Conservation (phyloP, 2,329 filamentous ascomycete genomes). For the Fusarium irregulare region DNA sequence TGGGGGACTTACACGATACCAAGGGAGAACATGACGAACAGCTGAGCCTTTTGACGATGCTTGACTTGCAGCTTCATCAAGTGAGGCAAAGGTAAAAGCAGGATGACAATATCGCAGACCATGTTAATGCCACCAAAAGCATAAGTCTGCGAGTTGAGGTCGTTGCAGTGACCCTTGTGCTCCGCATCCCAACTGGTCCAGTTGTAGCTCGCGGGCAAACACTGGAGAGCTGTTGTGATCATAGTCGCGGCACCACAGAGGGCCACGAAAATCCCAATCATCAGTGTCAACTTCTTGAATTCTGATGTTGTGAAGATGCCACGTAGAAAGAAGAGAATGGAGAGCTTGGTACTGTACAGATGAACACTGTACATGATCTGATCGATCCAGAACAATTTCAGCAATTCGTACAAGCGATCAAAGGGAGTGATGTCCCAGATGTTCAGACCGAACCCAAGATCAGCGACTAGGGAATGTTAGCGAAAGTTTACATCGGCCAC, state of each 20-base stretch:
- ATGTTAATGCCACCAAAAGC: constrained; percentile 38
- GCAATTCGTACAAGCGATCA: constrained; percentile 27
- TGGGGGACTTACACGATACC: constrained; percentile 19
- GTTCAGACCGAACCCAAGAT: constrained; percentile 35
- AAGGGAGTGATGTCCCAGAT: constrained; percentile 34
- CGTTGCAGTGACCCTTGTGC: constrained; percentile 28
- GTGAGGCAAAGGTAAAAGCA: constrained; percentile 28
- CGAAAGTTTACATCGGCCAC: too few species aligned
- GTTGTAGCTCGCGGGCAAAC: constrained; percentile 32
- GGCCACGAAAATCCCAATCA: constrained; percentile 19
- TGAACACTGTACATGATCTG: constrained; percentile 40
- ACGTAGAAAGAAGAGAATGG: constrained; percentile 31
- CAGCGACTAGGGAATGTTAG: constrained; percentile 15
- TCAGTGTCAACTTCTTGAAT: constrained; percentile 21
- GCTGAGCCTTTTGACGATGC: constrained; percentile 32
- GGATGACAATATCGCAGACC: constrained; percentile 27
- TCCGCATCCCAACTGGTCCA: constrained; percentile 36
- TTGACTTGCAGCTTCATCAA: constrained; percentile 32
- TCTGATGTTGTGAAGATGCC: constrained; percentile 22
- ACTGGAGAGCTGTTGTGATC: constrained; percentile 31
- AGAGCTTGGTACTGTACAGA: constrained; percentile 38
- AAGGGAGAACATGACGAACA: constrained; percentile 37
- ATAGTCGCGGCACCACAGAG: constrained; percentile 25
- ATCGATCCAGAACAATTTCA: constrained; percentile 38
- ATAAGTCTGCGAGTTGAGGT: constrained; percentile 36